A percentile compares a stretch with the other conserved stretches of the same genome.
Evolutionary conservation across 352 stramenopile genomes (phyloP).

Genomic region (Globisporangium canariense): DNA sequence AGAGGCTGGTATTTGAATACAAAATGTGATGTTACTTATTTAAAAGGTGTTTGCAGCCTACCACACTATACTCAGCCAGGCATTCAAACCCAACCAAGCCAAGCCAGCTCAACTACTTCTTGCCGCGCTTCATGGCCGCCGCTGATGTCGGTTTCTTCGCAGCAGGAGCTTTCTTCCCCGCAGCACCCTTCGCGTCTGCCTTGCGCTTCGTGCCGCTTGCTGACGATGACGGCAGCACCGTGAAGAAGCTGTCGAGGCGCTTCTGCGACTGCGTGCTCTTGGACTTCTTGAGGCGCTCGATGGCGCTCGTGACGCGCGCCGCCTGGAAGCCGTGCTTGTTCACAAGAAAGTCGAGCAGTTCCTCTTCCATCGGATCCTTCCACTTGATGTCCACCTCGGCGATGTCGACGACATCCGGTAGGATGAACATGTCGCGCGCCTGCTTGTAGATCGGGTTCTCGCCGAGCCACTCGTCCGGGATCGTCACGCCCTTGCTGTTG

Average conservation of each 20-base stretch:
- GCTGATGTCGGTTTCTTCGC: slow-evolving; percentile 16
- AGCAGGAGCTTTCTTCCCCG: slow-evolving; percentile 12
- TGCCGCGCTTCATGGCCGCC: slow-evolving; percentile 46
- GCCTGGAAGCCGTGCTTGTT: slow-evolving; percentile 96
- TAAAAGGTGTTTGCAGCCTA: not conserved
- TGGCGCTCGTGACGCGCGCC: slow-evolving; percentile 89
- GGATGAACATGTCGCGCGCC: slow-evolving; percentile 92
- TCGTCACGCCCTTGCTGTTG: slow-evolving; percentile 79
- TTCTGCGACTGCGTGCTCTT: slow-evolving; percentile 94
- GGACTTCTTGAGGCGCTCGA: slow-evolving; percentile 96
- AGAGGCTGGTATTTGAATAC: slow-evolving; percentile 2
- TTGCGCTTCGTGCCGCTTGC: slow-evolving; percentile 58
- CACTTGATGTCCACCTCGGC: slow-evolving; percentile 92
- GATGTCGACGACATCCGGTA: slow-evolving; percentile 63
- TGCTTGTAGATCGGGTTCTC: slow-evolving; percentile 91
- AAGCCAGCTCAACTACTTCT: slow-evolving; percentile 39
- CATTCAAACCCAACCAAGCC: too few relatives aligned
- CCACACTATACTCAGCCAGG: not conserved
- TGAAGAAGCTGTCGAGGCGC: slow-evolving; percentile 97
- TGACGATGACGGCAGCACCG: slow-evolving; percentile 47
- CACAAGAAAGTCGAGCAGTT: slow-evolving; percentile 93
- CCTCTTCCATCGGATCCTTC: slow-evolving; percentile 87
- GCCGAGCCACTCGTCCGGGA: slow-evolving; percentile 82
- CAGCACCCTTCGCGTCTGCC: slow-evolving; percentile 35
- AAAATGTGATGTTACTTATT: slow-evolving; percentile 14